Percentiles rank a stretch among this genome's conserved stretches.
Evolutionary conservation across 2,329 filamentous ascomycete genomes (phyloP).

Genomic region (Trichophaea hybrida): DNA sequence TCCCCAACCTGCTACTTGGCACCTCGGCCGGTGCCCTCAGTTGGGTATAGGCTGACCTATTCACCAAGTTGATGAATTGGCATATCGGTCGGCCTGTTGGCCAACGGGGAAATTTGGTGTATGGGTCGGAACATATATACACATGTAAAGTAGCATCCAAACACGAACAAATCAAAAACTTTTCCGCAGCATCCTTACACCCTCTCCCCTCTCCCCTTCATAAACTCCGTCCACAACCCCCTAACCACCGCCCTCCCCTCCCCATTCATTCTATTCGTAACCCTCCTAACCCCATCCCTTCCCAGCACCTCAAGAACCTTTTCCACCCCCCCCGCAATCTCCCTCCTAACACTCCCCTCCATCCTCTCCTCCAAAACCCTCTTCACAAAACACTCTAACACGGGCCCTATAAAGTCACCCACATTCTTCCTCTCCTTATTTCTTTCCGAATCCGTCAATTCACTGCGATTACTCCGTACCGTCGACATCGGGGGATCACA

Average conservation of each 20-base stretch:
- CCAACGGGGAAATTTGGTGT: too few species aligned
- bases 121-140: too few species aligned
- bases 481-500: conserved; percentile 21
- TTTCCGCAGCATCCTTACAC: not conserved
- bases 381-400: conserved; percentile 16
- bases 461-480: conserved; percentile 2
- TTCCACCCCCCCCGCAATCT: conserved; percentile 7
- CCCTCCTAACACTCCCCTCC: conserved; percentile 12
- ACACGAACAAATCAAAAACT: conserved; percentile 2
- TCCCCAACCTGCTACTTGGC: too few species aligned
- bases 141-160: too few species aligned
- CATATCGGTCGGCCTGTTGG: too few species aligned
- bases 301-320: conserved; percentile 19
- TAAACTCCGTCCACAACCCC: conserved; percentile 20
- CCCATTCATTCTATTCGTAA: conserved; percentile 13
- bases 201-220: conserved; percentile 7
- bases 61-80: too few species aligned
- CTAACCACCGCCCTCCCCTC: conserved; percentile 22
- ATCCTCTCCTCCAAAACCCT: conserved; percentile 11
- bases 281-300: conserved; percentile 15
- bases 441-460: conserved; percentile 9
- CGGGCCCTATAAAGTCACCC: conserved; percentile 9
- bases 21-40: too few species aligned
- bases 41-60: too few species aligned
- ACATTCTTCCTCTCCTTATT: conserved; percentile 19